A percentile compares a stretch with the other conserved stretches of the same genome.
Evolutionary conservation across 345 rosid species (phyloP).

Genomic region (Camelina sativa): DNA sequence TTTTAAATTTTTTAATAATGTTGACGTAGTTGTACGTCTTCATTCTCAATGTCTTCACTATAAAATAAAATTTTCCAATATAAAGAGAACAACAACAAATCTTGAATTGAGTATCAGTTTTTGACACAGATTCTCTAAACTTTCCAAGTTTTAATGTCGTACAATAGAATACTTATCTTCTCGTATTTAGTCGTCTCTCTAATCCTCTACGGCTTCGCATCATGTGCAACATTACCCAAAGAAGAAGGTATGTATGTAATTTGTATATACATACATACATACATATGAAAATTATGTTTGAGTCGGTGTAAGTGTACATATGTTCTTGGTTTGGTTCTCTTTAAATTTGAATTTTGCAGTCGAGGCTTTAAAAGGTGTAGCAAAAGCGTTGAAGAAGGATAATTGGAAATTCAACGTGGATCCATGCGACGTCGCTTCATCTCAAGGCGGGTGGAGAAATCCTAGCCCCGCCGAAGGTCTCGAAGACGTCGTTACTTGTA

Average conservation of each 20-base stretch:
- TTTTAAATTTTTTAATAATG: no score
- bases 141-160: conserved; percentile 23
- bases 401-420: conserved; percentile 61
- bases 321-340: not conserved
- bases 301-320: not conserved
- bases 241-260: conserved; percentile 43
- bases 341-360: conserved; percentile 39
- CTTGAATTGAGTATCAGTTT: not conserved
- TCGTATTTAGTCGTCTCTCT: not conserved
- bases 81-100: not conserved
- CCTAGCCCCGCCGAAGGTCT: conserved; percentile 5
- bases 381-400: conserved; percentile 49
- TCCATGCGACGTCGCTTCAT: conserved; percentile 51
- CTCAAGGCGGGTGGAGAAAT: conserved; percentile 47
- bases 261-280: no score
- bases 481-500: conserved; percentile 48
- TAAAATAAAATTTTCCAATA: no score
- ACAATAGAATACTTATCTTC: not conserved
- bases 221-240: conserved; percentile 39
- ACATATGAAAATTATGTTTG: not conserved
- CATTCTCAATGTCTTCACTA: not conserved
- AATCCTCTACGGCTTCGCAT: conserved; percentile 28
- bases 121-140: not conserved
- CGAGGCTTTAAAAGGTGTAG: conserved; percentile 47
- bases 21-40: not conserved